Conservation (phyloP, 305 asterid species). For the Solanum chacoense region DNA sequence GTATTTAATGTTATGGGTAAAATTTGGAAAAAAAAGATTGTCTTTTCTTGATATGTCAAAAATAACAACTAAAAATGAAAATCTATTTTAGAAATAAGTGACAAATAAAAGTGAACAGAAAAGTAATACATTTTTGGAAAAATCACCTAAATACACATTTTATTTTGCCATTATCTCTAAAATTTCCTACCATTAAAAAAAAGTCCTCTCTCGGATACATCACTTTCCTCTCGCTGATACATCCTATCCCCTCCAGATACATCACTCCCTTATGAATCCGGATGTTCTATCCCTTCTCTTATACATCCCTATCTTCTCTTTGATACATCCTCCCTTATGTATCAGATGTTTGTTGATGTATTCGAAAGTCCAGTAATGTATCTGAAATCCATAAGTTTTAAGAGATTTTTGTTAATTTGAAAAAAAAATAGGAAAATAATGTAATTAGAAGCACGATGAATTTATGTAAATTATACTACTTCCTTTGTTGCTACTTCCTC, state of each 20-base stretch:
- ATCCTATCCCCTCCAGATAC: not conserved
- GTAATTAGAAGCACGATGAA: not conserved
- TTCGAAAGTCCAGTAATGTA: fast-evolving
- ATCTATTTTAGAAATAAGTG: no score
- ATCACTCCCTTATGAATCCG: not conserved
- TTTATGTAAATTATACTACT: no score
- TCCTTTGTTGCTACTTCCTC: no score
- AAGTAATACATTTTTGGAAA: not conserved
- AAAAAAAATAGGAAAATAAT: no score
- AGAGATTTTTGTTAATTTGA: not conserved
- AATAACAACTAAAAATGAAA: no score
- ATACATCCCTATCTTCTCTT: not conserved
- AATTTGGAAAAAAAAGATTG: not conserved
- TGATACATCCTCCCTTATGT: not conserved
- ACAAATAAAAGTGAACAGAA: no score
- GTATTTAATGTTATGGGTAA: not conserved
- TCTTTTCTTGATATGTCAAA: no score
- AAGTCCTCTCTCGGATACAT: no score
- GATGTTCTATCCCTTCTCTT: not conserved
- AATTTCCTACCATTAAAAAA: no score
- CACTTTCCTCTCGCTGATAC: not conserved
- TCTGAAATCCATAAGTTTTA: no score
- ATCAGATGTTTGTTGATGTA: not conserved
- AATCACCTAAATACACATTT: not conserved
- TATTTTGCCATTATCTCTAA: no score